Conservation (phyloP, 306 rosid species). For the Malus sieversii region DNA sequence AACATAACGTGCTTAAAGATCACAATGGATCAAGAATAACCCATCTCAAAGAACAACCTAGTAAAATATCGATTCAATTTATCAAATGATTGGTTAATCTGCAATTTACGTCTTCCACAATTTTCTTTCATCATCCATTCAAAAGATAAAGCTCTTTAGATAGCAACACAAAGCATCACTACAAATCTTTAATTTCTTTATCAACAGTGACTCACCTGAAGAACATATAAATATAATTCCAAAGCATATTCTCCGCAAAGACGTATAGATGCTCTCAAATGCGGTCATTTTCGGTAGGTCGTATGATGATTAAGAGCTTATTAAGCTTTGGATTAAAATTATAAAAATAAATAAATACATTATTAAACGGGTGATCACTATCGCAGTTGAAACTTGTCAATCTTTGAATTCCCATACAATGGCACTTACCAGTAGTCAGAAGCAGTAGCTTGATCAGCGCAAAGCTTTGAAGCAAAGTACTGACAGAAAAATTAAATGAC, state of each 20-base stretch:
- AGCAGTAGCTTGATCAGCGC: background rate
- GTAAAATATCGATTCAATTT: too few relatives aligned
- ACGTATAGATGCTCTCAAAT: background rate
- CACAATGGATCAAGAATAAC: background rate
- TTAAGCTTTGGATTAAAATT: background rate
- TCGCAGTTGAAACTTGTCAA: background rate
- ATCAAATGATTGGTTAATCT: too few relatives aligned
- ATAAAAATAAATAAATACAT: background rate
- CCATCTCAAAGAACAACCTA: background rate
- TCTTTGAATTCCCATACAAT: background rate
- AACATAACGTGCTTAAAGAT: background rate
- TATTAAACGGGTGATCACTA: background rate
- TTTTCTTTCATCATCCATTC: too few relatives aligned
- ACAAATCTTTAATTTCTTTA: background rate
- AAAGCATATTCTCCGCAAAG: background rate
- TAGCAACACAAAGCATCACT: background rate
- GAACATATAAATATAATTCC: too few relatives aligned
- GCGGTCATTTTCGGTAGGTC: background rate
- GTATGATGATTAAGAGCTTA: background rate
- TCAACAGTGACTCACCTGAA: too few relatives aligned
- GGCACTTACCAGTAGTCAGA: constrained; percentile 8
- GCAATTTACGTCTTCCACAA: too few relatives aligned
- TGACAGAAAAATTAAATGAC: constrained; percentile 40
- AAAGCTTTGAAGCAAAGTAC: background rate
- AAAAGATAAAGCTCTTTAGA: background rate